These are phyloP conservation scores for Quercus cerris DNA, from an alignment of 306 rosid genomes.

Conservation along the genomic window DNA sequence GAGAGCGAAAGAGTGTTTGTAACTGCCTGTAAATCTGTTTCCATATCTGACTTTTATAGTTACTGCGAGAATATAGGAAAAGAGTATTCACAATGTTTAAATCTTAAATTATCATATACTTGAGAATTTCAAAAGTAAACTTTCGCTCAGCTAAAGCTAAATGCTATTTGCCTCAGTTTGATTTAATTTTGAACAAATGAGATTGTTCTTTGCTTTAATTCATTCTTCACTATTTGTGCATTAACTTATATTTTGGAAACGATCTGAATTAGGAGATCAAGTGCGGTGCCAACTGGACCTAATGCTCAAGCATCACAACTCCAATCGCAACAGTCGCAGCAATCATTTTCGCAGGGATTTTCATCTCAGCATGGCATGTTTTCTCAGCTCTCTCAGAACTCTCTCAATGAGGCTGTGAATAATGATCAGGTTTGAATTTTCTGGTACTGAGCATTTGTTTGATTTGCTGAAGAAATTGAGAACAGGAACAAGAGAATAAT, in stretches of 20 bases:
- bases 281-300: slow-evolving; percentile 41
- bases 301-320: slow-evolving; percentile 62
- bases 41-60: background rate
- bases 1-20: background rate
- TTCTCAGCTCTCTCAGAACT: slow-evolving; percentile 83
- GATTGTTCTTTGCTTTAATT: background rate
- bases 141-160: background rate
- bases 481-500: no score
- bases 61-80: no score
- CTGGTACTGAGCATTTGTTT: background rate
- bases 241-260: slow-evolving; percentile 11
- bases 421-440: slow-evolving; percentile 67
- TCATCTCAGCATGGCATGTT: slow-evolving; percentile 78
- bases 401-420: slow-evolving; percentile 60
- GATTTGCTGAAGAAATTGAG: background rate
- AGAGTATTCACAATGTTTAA: background rate
- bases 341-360: slow-evolving; percentile 78
- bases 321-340: slow-evolving; percentile 85
- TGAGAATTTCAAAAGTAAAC: background rate
- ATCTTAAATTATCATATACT: background rate
- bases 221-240: background rate
- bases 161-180: background rate
- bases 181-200: background rate
- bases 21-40: background rate
- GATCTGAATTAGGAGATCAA: slow-evolving; percentile 46